A percentile compares a stretch with the other conserved stretches of the same genome.
phyloP scores from a whole-genome alignment of 139 green algal genomes.

The Tetradesmus lagerheimii region DNA sequence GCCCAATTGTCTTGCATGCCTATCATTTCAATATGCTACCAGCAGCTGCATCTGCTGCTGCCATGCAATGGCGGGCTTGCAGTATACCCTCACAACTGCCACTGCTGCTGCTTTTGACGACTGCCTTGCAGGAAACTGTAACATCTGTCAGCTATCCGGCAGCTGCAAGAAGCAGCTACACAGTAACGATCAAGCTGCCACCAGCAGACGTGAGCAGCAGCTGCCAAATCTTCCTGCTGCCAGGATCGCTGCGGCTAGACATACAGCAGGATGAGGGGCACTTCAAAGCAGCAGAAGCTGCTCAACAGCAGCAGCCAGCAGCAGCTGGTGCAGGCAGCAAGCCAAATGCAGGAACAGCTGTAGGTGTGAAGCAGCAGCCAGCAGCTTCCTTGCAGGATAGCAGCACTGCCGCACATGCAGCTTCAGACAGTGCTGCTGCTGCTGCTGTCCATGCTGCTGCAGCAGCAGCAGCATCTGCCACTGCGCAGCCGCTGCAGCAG shows the following conservation, averaged over 20 bases:
- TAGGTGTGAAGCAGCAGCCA: not conserved
- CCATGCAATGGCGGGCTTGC: not conserved
- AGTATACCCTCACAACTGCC: not conserved
- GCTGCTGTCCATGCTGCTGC: not conserved
- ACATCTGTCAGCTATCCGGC: not conserved
- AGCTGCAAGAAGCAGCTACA: constrained; percentile 21
- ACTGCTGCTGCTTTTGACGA: not conserved
- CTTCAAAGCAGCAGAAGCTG: not conserved
- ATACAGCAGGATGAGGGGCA: not conserved
- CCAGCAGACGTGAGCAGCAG: not conserved
- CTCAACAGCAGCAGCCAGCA: not conserved
- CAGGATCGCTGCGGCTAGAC: not conserved
- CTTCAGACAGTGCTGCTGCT: no score
- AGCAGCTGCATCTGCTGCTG: not conserved
- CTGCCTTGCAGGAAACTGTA: not conserved
- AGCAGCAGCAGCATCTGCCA: constrained; percentile 9
- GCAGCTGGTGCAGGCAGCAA: not conserved
- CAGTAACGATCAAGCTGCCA: not conserved
- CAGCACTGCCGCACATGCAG: not conserved
- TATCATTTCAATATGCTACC: no score
- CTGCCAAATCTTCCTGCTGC: not conserved
- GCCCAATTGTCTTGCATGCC: no score
- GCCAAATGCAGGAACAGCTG: not conserved
- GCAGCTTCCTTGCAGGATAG: not conserved
- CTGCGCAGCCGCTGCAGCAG: not conserved